Base-by-base conservation (phyloP, 1,284 basidiomycete species). In the Sanghuangporus sanghuang region DNA sequence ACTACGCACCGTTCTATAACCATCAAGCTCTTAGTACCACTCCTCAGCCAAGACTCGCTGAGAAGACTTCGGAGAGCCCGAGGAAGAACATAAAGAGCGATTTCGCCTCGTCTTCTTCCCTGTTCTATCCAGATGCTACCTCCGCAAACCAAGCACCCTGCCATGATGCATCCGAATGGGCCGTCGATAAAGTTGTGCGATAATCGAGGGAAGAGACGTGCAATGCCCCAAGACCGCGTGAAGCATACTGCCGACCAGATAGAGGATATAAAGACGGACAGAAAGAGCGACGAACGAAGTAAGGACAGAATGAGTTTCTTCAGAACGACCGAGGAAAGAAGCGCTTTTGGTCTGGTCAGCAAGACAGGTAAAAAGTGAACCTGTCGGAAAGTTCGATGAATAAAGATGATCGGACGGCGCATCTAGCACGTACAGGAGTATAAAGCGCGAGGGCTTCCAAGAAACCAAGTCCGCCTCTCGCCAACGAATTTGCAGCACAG, bases 151-250 rank as follows among this genome's bases (percentile, higher is more conserved):
- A 92, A 71, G 65, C 85, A 88, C n/a, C 87, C 89, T 7, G 77
- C 79, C 62, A 91, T 73, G 38, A 87, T 74, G 66, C 85, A 82
- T 0, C 90, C 89, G 62, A 78, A 81, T 2, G 89, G 86, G 0
- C 89, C 87, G 69, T 92, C 90, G 82, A 86, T 89, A 66, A 88
- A 83, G 66, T 92, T 82, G 69, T 92, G 87, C 6, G 89, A 86
- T 53, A 92, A 76, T 36, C 72, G 75, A 0, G 87, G 87, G 55
- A 91, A 79, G 6, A 86, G 69, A 32, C 81, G 82, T 1, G 89
- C 87, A 7, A 89, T 72, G 4, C 82, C 74, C 3, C 87, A 74
- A 1, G 89, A 86, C 56, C 90, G 84, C 6, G 84, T 83, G 50
- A 85, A 72, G 73, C 89, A 92, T 8, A 90, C 83, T 1, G 82